Conservation (phyloP, 345 rosid genomes). For the Dipteronia dyeriana region DNA sequence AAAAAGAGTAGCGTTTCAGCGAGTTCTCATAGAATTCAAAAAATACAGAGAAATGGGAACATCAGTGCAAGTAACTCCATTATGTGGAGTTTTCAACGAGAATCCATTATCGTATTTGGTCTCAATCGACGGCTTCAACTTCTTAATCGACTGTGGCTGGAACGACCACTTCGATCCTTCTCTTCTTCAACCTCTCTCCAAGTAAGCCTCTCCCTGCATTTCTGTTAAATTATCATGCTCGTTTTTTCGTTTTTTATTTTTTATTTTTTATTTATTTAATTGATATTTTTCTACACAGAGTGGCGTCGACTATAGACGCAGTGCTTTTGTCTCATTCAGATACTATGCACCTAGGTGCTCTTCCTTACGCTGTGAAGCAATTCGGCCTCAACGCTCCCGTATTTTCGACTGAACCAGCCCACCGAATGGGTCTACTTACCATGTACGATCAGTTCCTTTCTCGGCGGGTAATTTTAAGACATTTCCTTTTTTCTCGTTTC, state of each 20-base stretch:
- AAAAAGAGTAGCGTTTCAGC: neutral
- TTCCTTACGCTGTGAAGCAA: slow-evolving; percentile 90
- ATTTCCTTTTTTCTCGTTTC: neutral
- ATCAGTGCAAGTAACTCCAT: slow-evolving; percentile 80
- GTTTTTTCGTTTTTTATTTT: neutral
- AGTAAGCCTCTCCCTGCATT: slow-evolving; percentile 29
- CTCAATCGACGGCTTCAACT: slow-evolving; percentile 85
- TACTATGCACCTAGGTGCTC: slow-evolving; percentile 91
- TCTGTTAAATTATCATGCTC: too few species aligned
- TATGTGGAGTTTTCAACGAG: slow-evolving; percentile 92
- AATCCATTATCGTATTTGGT: slow-evolving; percentile 87
- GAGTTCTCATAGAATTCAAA: too few species aligned
- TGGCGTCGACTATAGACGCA: slow-evolving; percentile 80
- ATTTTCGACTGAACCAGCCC: slow-evolving; percentile 84
- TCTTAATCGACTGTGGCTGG: slow-evolving; percentile 97
- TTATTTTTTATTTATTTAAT: neutral
- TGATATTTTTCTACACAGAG: slow-evolving; percentile 40
- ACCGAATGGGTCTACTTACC: slow-evolving; percentile 81
- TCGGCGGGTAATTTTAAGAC: slow-evolving; percentile 55
- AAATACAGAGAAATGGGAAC: slow-evolving; percentile 69
- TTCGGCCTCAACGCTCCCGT: slow-evolving; percentile 86
- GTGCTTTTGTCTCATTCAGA: slow-evolving; percentile 86
- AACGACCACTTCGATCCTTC: slow-evolving; percentile 89
- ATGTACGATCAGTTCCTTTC: slow-evolving; percentile 94
- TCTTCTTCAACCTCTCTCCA: slow-evolving; percentile 88